Conservation (phyloP, 805 yeast genomes). For the Osmozyma mogii region DNA sequence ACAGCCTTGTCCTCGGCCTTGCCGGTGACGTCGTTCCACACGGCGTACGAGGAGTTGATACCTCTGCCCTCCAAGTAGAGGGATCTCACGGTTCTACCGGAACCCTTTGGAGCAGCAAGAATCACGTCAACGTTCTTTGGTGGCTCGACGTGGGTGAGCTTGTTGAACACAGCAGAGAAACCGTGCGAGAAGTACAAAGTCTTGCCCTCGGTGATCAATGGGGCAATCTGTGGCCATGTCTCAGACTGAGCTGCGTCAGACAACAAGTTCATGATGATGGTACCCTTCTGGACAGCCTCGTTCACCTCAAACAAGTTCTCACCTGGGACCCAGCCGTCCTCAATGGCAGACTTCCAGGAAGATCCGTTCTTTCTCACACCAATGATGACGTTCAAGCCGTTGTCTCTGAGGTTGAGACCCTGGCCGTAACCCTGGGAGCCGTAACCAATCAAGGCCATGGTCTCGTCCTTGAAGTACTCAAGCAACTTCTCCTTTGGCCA, state of each 20-base stretch:
- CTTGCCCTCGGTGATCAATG: slow-evolving; percentile 92
- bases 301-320: slow-evolving; percentile 91
- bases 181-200: slow-evolving; percentile 99
- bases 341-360: slow-evolving; percentile 98
- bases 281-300: slow-evolving; percentile 90
- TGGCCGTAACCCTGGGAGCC: slow-evolving; percentile 99
- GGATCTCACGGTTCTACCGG: slow-evolving; percentile 99
- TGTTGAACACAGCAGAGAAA: slow-evolving; percentile 98
- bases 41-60: slow-evolving; percentile 99
- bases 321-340: slow-evolving; percentile 99
- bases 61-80: slow-evolving; percentile 99
- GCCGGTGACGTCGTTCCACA: slow-evolving; percentile 98
- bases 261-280: slow-evolving; percentile 93
- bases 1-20: slow-evolving; percentile 98
- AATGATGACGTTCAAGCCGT: slow-evolving; percentile 93
- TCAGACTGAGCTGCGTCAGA: slow-evolving; percentile 99
- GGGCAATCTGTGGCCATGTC: slow-evolving; percentile 86
- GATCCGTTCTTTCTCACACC: slow-evolving; percentile 99
- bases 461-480: slow-evolving; percentile 96
- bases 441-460: slow-evolving; percentile 96
- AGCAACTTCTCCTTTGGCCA: slow-evolving; percentile 98
- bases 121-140: slow-evolving; percentile 94
- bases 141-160: slow-evolving; percentile 91
- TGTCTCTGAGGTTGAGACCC: slow-evolving; percentile 98
- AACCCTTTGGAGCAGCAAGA: slow-evolving; percentile 99